These are phyloP conservation scores for Mycosphaerelloides madeirae DNA, from an alignment of 2,329 filamentous ascomycete genomes.

Conservation along the genomic window DNA sequence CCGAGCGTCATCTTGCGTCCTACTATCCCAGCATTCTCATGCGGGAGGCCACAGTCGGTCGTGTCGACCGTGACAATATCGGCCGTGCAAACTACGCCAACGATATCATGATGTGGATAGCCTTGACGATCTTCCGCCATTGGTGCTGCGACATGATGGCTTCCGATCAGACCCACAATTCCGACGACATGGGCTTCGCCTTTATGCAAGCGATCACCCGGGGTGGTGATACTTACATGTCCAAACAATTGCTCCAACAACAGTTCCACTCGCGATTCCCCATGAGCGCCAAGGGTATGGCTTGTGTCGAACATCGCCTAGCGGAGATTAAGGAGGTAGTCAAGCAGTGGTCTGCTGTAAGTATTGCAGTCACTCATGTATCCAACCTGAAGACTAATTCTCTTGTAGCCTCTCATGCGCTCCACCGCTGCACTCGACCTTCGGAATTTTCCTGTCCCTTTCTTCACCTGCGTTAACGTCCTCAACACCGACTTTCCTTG, in stretches of 20 bases:
- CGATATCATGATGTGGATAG: slow-evolving; percentile 51
- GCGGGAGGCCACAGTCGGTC: slow-evolving; percentile 23
- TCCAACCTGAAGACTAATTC: slow-evolving; percentile 1
- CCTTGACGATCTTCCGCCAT: slow-evolving; percentile 44
- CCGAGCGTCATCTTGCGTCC: slow-evolving; percentile 32
- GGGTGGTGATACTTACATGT: slow-evolving; percentile 44
- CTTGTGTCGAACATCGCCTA: slow-evolving; percentile 39
- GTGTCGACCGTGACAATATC: slow-evolving; percentile 30
- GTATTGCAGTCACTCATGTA: not conserved
- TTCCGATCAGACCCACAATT: slow-evolving; percentile 35
- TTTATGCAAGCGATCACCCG: slow-evolving; percentile 41
- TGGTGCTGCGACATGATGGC: slow-evolving; percentile 42
- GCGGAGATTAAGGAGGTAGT: slow-evolving; percentile 41
- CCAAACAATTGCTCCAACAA: slow-evolving; percentile 29
- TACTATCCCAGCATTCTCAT: slow-evolving; percentile 30
- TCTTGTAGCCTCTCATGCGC: slow-evolving; percentile 32
- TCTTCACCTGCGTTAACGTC: slow-evolving; percentile 44
- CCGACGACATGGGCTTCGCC: slow-evolving; percentile 43
- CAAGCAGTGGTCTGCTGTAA: slow-evolving; percentile 35
- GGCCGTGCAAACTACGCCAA: slow-evolving; percentile 42
- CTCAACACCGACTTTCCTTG: slow-evolving; percentile 41
- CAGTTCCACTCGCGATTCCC: slow-evolving; percentile 40
- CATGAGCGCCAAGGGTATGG: slow-evolving; percentile 41
- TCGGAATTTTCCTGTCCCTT: slow-evolving; percentile 34
- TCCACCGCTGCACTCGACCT: slow-evolving; percentile 39